Evolutionary conservation across 805 yeast genomes (phyloP).

Genomic region (Monosporozyma yasuniensis): DNA sequence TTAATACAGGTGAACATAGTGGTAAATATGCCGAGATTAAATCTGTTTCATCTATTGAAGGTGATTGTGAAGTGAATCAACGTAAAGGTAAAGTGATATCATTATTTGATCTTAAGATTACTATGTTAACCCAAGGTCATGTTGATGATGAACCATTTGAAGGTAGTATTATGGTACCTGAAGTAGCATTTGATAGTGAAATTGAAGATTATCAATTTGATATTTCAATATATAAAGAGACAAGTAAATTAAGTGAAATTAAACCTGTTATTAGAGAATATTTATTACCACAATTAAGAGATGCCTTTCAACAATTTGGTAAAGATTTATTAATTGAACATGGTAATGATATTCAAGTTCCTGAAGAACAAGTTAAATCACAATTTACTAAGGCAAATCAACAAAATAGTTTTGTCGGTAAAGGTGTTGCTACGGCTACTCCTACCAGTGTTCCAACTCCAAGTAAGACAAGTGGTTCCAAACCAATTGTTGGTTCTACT

Average conservation of each 20-base stretch:
- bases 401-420: constrained; percentile 16
- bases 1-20: constrained; percentile 27
- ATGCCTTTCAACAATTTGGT: constrained; percentile 57
- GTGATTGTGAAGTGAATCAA: constrained; percentile 95
- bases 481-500: background rate
- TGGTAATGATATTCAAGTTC: constrained; percentile 82
- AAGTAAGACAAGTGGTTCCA: background rate
- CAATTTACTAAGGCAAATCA: constrained; percentile 46
- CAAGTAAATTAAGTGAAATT: constrained; percentile 43
- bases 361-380: constrained; percentile 54
- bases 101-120: constrained; percentile 70
- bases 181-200: constrained; percentile 86
- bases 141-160: constrained; percentile 36
- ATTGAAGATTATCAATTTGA: constrained; percentile 80
- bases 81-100: constrained; percentile 95
- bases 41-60: constrained; percentile 50
- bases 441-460: background rate
- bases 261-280: constrained; percentile 44
- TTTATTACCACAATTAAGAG: constrained; percentile 64
- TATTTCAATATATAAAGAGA: constrained; percentile 50
- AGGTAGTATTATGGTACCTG: constrained; percentile 82
- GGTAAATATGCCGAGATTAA: constrained; percentile 28
- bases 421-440: constrained; percentile 5
- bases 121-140: constrained; percentile 47
- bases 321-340: constrained; percentile 63